These are phyloP conservation scores for Primulina eburnea DNA, from an alignment of 257 asterid genomes.

Conservation along the genomic window DNA sequence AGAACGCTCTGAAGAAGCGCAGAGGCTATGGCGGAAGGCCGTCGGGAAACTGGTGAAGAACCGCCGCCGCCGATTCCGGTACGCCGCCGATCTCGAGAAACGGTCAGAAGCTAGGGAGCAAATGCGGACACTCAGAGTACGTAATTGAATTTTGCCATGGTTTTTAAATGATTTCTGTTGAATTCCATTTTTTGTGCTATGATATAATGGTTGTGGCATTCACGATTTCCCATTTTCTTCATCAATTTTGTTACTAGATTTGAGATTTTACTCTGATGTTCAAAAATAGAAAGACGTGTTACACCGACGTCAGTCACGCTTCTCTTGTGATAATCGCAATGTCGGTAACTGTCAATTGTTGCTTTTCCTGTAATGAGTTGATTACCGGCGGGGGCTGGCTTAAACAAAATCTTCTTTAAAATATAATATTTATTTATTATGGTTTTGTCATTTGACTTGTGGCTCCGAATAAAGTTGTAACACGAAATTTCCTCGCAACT, in stretches of 20 bases:
- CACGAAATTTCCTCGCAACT: constrained; percentile 44
- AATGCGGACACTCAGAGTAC: constrained; percentile 58
- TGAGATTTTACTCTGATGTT: background rate
- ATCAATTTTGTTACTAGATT: too few relatives aligned
- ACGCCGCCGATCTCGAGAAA: constrained; percentile 67
- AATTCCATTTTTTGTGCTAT: too few relatives aligned
- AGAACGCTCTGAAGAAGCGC: constrained; percentile 57
- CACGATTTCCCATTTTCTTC: too few relatives aligned
- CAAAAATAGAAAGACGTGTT: background rate
- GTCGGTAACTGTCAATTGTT: too few relatives aligned
- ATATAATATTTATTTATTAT: too few relatives aligned
- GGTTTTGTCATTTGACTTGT: constrained; percentile 9
- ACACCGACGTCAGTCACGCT: too few relatives aligned
- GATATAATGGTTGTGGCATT: too few relatives aligned
- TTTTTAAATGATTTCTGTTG: background rate
- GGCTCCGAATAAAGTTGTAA: background rate
- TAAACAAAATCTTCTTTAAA: too few relatives aligned
- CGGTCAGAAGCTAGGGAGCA: constrained; percentile 63
- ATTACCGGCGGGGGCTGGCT: too few relatives aligned
- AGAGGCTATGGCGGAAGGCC: constrained; percentile 68
- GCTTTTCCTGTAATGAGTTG: too few relatives aligned
- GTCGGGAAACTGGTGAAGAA: constrained; percentile 59
- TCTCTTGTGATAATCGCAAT: too few relatives aligned
- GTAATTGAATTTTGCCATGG: constrained; percentile 25
- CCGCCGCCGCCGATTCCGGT: constrained; percentile 75